These are phyloP conservation scores for Boletus smithii DNA, from an alignment of 1,284 basidiomycete species.

Conservation along the genomic window DNA sequence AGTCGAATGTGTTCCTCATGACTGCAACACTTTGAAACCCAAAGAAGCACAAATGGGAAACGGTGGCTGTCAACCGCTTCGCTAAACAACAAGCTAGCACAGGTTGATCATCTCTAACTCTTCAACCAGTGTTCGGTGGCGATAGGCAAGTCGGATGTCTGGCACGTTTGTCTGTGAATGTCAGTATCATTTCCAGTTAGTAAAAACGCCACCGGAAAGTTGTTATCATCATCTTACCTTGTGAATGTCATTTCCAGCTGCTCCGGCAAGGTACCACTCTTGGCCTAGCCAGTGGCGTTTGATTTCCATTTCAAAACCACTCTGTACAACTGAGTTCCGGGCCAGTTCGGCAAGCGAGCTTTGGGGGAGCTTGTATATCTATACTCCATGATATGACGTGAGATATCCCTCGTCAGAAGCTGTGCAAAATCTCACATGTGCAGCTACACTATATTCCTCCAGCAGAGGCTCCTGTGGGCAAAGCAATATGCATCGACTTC, in stretches of 20 bases:
- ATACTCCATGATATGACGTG: slow-evolving; percentile 5
- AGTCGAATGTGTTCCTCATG: neutral
- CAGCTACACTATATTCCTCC: slow-evolving; percentile 98
- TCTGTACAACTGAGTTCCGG: slow-evolving; percentile 93
- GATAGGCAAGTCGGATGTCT: slow-evolving; percentile 81
- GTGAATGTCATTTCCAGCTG: slow-evolving; percentile 87
- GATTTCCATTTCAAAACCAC: slow-evolving; percentile 98
- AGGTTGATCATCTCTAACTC: slow-evolving; percentile 74
- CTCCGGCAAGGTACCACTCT: slow-evolving; percentile 86
- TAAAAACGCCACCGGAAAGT: slow-evolving; percentile 10
- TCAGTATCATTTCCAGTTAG: slow-evolving; percentile 8
- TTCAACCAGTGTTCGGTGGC: slow-evolving; percentile 86
- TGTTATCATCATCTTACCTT: slow-evolving; percentile 51
- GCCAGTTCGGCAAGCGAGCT: slow-evolving; percentile 87
- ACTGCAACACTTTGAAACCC: neutral
- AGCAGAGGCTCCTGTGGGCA: slow-evolving; percentile 78
- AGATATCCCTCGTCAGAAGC: neutral
- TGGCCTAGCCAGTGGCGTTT: slow-evolving; percentile 96
- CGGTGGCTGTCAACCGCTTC: neutral
- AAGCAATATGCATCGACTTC: neutral
- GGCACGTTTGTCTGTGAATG: slow-evolving; percentile 89
- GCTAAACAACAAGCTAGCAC: slow-evolving; percentile 7
- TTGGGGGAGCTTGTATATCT: slow-evolving; percentile 92
- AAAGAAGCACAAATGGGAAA: neutral
- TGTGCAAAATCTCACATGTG: slow-evolving; percentile 62